Evolutionary conservation across 2,329 filamentous ascomycete genomes (phyloP).

Genomic region (Huntiella savannae): DNA sequence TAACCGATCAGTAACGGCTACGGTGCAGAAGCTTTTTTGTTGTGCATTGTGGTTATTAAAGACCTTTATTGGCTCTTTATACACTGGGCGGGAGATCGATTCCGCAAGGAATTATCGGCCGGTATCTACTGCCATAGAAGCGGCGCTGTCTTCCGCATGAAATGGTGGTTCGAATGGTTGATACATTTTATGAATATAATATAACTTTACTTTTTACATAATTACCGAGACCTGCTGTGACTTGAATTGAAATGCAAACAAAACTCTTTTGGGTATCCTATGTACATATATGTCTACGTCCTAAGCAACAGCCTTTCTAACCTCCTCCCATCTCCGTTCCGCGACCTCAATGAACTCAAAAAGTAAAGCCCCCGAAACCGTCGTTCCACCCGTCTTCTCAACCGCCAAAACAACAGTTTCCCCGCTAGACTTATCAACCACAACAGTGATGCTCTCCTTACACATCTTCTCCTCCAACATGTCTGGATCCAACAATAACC

Average conservation of each 20-base stretch:
- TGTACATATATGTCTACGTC: not conserved
- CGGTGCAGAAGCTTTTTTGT: constrained; percentile 15
- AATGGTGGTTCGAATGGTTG: constrained; percentile 70
- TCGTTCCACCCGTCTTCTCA: constrained; percentile 66
- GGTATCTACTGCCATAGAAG: constrained; percentile 82
- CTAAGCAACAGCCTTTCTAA: constrained; percentile 19
- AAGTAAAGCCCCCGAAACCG: constrained; percentile 39
- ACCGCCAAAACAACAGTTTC: constrained; percentile 45
- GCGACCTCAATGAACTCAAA: constrained; percentile 11
- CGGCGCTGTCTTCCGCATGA: constrained; percentile 32
- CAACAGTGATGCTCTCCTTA: constrained; percentile 62
- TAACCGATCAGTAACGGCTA: constrained; percentile 19
- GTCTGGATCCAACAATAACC: constrained; percentile 79
- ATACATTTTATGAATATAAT: constrained; percentile 31
- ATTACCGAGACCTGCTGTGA: not conserved
- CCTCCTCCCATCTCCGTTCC: constrained; percentile 12
- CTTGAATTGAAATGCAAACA: not conserved
- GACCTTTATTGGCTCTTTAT: constrained; percentile 18
- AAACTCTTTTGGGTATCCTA: constrained; percentile 3
- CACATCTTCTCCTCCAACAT: constrained; percentile 74
- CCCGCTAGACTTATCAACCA: constrained; percentile 45
- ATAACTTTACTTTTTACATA: not conserved
- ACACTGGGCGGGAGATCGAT: constrained; percentile 44
- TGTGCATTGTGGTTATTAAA: constrained; percentile 8
- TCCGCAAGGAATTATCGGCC: constrained; percentile 31